phyloP scores from a whole-genome alignment of 441 rosid species.

The Pelargonium citronellum region DNA sequence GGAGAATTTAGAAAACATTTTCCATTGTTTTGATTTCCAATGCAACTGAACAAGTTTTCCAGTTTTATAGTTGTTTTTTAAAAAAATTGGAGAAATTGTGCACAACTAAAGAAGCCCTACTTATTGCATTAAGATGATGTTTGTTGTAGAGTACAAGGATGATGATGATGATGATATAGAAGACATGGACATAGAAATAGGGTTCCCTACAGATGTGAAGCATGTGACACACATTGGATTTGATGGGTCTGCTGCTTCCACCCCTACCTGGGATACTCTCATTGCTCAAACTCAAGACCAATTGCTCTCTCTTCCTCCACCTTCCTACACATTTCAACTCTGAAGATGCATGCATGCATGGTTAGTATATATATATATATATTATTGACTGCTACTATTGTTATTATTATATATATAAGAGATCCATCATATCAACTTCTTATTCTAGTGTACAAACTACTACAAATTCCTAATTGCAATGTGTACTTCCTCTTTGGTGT shows the following conservation, averaged over 20 bases:
- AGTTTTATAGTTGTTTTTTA: too few species aligned
- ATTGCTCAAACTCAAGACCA: conserved; percentile 28
- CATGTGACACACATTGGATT: conserved; percentile 86
- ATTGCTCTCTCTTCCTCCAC: conserved; percentile 22
- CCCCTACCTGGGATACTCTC: conserved; percentile 40
- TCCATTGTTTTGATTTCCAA: too few species aligned
- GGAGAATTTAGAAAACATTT: too few species aligned
- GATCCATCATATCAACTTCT: too few species aligned
- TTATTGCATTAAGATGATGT: background rate
- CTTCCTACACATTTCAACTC: conserved; percentile 8
- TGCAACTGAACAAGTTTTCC: too few species aligned
- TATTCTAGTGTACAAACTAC: too few species aligned
- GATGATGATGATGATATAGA: conserved; percentile 28
- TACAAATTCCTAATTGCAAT: too few species aligned
- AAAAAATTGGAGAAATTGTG: too few species aligned
- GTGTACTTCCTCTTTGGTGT: too few species aligned
- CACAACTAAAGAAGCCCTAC: too few species aligned
- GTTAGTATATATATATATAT: background rate
- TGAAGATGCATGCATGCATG: background rate
- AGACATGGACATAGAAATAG: conserved; percentile 55
- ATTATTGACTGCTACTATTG: too few species aligned
- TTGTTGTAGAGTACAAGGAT: conserved; percentile 42
- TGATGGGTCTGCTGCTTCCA: conserved; percentile 42
- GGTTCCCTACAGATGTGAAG: conserved; percentile 85
- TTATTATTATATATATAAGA: too few species aligned